phyloP scores from a whole-genome alignment of 2,329 filamentous ascomycete species.

The Trichophyton simii region DNA sequence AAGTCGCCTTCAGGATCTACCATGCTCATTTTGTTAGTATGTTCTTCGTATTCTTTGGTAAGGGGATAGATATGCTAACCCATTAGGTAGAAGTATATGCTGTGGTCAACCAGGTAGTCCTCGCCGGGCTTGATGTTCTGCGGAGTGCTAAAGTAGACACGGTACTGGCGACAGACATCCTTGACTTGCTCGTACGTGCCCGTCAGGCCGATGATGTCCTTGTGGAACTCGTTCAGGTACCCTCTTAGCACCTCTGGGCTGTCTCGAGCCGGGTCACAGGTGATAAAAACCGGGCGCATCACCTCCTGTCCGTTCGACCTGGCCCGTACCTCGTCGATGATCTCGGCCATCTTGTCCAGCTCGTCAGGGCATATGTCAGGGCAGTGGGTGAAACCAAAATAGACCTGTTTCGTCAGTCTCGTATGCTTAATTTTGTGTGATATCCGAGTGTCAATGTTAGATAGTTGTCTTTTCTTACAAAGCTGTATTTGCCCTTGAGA shows the following conservation, averaged over 20 bases:
- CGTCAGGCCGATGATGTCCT: conserved; percentile 72
- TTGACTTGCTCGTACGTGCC: conserved; percentile 92
- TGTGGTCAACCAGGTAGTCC: conserved; percentile 96
- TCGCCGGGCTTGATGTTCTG: conserved; percentile 77
- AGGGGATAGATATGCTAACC: conserved; percentile 34
- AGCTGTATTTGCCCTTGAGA: conserved; percentile 68
- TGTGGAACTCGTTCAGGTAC: conserved; percentile 87
- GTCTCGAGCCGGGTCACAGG: conserved; percentile 87
- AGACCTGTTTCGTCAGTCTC: conserved; percentile 49
- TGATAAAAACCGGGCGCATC: conserved; percentile 71
- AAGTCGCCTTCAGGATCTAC: conserved; percentile 91
- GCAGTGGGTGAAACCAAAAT: conserved; percentile 97
- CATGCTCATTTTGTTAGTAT: background rate
- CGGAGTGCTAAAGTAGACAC: conserved; percentile 95
- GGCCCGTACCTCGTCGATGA: conserved; percentile 58
- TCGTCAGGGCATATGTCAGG: conserved; percentile 98
- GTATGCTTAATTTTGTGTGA: background rate
- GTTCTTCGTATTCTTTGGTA: background rate
- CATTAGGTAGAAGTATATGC: conserved; percentile 99
- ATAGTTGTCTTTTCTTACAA: conserved; percentile 22
- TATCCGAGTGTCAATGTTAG: background rate
- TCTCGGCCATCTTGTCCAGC: conserved; percentile 96
- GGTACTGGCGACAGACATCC: conserved; percentile 84
- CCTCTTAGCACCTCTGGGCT: conserved; percentile 69
- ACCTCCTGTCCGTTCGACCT: conserved; percentile 28